Evolutionary conservation across 192 early-diverging fungal species (phyloP).

Genomic region (Coemansia pectinata): DNA sequence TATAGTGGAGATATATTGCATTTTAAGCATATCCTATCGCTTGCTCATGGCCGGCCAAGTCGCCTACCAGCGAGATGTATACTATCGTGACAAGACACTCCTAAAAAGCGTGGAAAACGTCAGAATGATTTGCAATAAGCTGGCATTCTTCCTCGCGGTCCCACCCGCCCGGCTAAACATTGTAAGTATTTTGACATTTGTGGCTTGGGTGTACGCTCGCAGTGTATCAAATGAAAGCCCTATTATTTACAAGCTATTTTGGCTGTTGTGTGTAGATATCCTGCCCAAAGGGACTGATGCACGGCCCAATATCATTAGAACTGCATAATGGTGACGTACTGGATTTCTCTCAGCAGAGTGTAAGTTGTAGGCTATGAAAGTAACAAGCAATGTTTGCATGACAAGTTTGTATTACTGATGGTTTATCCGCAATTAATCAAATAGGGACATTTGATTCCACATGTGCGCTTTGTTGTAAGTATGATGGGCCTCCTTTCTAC

Average conservation of each 20-base stretch:
- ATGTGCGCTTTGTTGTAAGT: constrained; percentile 35
- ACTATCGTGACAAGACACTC: constrained; percentile 30
- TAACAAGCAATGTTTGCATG: background rate
- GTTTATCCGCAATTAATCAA: background rate
- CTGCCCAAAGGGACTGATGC: constrained; percentile 39
- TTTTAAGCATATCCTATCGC: constrained; percentile 18
- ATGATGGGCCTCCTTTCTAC: background rate
- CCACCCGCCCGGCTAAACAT: constrained; percentile 34
- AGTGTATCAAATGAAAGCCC: background rate
- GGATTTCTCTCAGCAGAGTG: constrained; percentile 18
- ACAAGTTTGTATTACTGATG: background rate
- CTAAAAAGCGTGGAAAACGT: constrained; percentile 44
- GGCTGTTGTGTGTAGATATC: constrained; percentile 19
- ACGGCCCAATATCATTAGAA: constrained; percentile 28
- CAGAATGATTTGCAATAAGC: constrained; percentile 23
- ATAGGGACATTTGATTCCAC: constrained; percentile 30
- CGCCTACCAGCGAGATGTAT: constrained; percentile 49
- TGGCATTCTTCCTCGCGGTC: constrained; percentile 26
- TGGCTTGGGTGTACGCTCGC: background rate
- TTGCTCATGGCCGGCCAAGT: constrained; percentile 27
- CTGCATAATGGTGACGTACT: constrained; percentile 19
- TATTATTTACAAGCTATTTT: background rate
- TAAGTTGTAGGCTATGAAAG: constrained; percentile 3
- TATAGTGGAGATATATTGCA: constrained; percentile 28
- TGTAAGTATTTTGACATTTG: constrained; percentile 9